These are phyloP conservation scores for Starmerella apis DNA, from an alignment of 805 yeast genomes.

Conservation along the genomic window DNA sequence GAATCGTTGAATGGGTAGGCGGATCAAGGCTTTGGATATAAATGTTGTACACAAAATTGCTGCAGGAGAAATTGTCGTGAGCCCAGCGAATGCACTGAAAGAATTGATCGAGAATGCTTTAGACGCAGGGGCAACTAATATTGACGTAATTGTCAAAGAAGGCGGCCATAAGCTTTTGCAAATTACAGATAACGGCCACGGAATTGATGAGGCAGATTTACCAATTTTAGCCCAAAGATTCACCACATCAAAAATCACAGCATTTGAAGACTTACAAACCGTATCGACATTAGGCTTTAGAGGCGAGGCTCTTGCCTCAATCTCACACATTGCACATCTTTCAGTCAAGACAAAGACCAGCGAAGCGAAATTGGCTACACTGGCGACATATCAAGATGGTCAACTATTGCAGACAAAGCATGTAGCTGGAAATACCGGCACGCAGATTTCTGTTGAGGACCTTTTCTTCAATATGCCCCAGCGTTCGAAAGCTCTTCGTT, in stretches of 20 bases:
- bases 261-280: slow-evolving; percentile 61
- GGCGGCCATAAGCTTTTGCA: slow-evolving; percentile 85
- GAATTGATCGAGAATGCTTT: slow-evolving; percentile 87
- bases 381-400: slow-evolving; percentile 59
- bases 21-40: slow-evolving; percentile 39
- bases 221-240: slow-evolving; percentile 78
- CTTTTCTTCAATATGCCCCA: slow-evolving; percentile 81
- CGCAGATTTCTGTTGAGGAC: slow-evolving; percentile 77
- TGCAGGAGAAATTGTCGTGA: slow-evolving; percentile 91
- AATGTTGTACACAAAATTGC: slow-evolving; percentile 83
- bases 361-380: slow-evolving; percentile 58
- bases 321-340: slow-evolving; percentile 78
- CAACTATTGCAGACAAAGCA: slow-evolving; percentile 46
- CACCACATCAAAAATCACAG: slow-evolving; percentile 73
- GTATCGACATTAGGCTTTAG: slow-evolving; percentile 85
- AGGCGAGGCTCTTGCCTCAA: slow-evolving; percentile 93
- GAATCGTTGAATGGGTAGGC: slow-evolving; percentile 12
- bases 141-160: slow-evolving; percentile 76
- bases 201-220: slow-evolving; percentile 62
- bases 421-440: slow-evolving; percentile 79
- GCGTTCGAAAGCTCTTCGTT: slow-evolving; percentile 49
- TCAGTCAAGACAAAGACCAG: slow-evolving; percentile 65
- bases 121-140: slow-evolving; percentile 66
- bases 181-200: slow-evolving; percentile 80
- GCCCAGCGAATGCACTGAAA: slow-evolving; percentile 88